Base-by-base conservation (phyloP, 1,139 yeast species). In the Kazachstania sp. region DNA sequence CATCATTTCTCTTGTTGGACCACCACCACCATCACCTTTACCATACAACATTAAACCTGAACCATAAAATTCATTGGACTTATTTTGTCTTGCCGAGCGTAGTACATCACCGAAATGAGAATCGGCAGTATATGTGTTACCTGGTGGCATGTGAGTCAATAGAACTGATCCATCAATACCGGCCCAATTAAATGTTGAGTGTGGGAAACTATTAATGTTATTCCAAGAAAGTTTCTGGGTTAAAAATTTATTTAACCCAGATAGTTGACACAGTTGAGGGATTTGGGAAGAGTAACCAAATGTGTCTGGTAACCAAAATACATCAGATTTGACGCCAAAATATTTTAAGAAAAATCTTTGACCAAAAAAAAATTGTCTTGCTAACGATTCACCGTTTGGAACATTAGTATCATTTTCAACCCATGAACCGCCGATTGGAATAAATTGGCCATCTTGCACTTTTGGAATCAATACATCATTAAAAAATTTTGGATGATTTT, bases 11-110 rank as follows among this genome's bases (percentile, higher is more conserved):
- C 85, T 85, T 4, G 87, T 83, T 37, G 97, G 97, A 5, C 98
- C 98, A 54, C 97, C 97, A 52, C 98, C 98, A 57, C 98, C 98
- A 62, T 92, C 98, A 61, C 98, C 98, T 58, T 84, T 80, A 37
- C 98, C 98, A 59, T 79, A 92, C 46, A 88, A 72, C 61, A 92
- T 70, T 61, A 92, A 71, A 0, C 95, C 94, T 12, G 85, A 77
- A 47, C 86, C 92, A 45, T 83, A 90, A 55, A 80, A 79, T 49
- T 88, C 81, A 53, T 85, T 70, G 58, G 90, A 86, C 68, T 88
- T 85, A 68, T 92, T 95, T 59, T 87, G 92, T 37, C 71, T 71
- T 50, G 81, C 77, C 1, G 95, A 83, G 58, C 96, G 75, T 49
- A 79, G 75, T 31, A 90, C 95, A 68, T 92, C 97, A 28, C 96